These are phyloP conservation scores for Pseudogymnoascus sp. DNA, from an alignment of 2,329 filamentous ascomycete genomes.

Conservation along the genomic window DNA sequence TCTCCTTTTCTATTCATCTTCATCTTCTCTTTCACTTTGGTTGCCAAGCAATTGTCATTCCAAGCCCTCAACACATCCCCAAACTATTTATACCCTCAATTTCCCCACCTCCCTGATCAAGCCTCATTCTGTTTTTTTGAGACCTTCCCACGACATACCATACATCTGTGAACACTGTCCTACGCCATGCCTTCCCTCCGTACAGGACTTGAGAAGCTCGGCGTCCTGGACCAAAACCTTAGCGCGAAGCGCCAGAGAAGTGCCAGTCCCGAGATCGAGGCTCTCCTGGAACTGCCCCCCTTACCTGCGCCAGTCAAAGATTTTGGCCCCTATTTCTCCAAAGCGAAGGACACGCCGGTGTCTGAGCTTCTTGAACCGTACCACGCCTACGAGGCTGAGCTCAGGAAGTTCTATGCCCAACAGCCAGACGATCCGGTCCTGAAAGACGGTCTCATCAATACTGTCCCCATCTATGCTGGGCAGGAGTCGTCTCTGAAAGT, in stretches of 20 bases:
- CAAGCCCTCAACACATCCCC: background rate
- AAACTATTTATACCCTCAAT: background rate
- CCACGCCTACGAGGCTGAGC: constrained; percentile 55
- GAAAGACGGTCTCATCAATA: constrained; percentile 49
- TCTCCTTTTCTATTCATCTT: background rate
- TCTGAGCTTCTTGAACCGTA: constrained; percentile 54
- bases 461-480: constrained; percentile 56
- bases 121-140: background rate
- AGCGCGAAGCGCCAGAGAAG: constrained; percentile 6
- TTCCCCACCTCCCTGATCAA: background rate
- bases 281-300: constrained; percentile 18
- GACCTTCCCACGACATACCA: background rate
- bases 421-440: constrained; percentile 50
- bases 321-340: constrained; percentile 41
- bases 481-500: constrained; percentile 49
- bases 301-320: constrained; percentile 21
- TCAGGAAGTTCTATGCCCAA: constrained; percentile 62
- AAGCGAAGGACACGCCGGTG: constrained; percentile 45
- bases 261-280: background rate
- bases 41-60: background rate
- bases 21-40: background rate
- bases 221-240: background rate
- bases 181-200: background rate
- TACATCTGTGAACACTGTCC: background rate
- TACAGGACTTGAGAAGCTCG: background rate